Base-by-base conservation (phyloP, 1,284 basidiomycete species). In the Heterobasidion parviporum region DNA sequence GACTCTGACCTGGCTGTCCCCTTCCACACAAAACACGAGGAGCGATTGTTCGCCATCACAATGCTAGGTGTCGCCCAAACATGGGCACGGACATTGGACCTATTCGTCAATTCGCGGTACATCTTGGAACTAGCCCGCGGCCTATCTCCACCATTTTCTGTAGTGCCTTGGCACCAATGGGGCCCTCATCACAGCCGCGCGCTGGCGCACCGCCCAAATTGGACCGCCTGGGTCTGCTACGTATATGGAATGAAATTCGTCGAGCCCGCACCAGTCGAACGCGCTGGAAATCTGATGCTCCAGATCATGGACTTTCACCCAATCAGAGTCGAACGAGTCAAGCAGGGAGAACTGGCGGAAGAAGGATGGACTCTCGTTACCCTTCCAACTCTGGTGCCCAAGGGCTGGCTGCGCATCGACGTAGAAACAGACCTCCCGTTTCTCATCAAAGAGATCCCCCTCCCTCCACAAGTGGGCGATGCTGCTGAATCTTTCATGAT, bases 171-270 rank as follows among this genome's bases (percentile, higher is more conserved):
- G 83, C 61, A 70, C 1, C 67, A 70, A 43, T 85, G 83, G 83
- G 80, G 80, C 15, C 74, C 2, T 35, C 53, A 48, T 15, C 74
- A 74, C 4, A 74, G 75, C 15, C 76, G 79, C 20, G 63, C 80
- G 59, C 60, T 79, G 35, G 58, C 59, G 9, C 65, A 67, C 8
- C 62, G 61, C 34, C 62, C 63, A 10, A 61, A 62, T 48, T 76
- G 75, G 38, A 56, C 66, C 15, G 65, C 71, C 16, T 86, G 80
- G 80, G 79, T 81, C 7, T 86, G 83, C 68, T 82, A 79, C 61
- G 76, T 82, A 32, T 76, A 74, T 62, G 83, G 83, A 14, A 74
- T 73, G 47, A 57, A 60, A 3, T 54, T 57, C 55, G 50, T 60
- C 43, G 18, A 38, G 1, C 60, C 59, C 16, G 16, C 6, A 26